These are phyloP conservation scores for Dichomitus squalens DNA, from an alignment of 1,284 basidiomycete species.

Conservation along the genomic window DNA sequence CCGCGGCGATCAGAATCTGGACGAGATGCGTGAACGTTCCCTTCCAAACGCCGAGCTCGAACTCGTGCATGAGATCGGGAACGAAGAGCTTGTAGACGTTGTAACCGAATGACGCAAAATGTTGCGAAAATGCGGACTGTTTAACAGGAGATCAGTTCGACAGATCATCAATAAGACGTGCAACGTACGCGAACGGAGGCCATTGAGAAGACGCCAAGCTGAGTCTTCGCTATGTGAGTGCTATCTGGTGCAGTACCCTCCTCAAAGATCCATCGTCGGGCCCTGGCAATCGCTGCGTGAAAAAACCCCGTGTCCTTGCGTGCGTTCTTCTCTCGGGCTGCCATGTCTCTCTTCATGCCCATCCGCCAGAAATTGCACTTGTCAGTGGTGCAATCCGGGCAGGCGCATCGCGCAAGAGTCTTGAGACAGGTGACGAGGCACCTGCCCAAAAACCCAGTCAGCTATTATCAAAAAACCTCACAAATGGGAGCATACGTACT, in stretches of 20 bases:
- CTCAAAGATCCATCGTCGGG: conserved; percentile 20
- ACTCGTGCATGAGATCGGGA: conserved; percentile 41
- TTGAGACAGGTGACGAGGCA: conserved; percentile 16
- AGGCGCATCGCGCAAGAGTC: conserved; percentile 15
- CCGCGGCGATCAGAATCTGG: too few species aligned
- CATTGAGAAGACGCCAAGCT: conserved; percentile 14
- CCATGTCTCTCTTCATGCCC: neutral
- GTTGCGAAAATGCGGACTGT: conserved; percentile 32
- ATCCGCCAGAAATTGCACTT: conserved; percentile 1
- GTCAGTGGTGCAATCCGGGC: conserved; percentile 10
- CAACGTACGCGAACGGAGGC: neutral
- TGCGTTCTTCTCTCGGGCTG: neutral
- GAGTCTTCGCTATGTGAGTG: neutral
- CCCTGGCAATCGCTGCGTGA: neutral
- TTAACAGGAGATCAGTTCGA: neutral
- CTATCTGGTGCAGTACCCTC: conserved; percentile 6
- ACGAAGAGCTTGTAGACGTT: conserved; percentile 34
- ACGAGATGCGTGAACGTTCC: too few species aligned
- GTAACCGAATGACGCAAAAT: conserved; percentile 22
- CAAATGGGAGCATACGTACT: conserved; percentile 12
- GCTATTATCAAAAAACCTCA: neutral
- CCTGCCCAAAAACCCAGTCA: neutral
- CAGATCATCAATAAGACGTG: neutral
- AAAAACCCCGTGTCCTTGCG: conserved; percentile 7
- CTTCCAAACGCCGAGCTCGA: conserved; percentile 42